Conservation (phyloP, 2,329 filamentous ascomycete genomes). For the Cladophialophora psammophila region DNA sequence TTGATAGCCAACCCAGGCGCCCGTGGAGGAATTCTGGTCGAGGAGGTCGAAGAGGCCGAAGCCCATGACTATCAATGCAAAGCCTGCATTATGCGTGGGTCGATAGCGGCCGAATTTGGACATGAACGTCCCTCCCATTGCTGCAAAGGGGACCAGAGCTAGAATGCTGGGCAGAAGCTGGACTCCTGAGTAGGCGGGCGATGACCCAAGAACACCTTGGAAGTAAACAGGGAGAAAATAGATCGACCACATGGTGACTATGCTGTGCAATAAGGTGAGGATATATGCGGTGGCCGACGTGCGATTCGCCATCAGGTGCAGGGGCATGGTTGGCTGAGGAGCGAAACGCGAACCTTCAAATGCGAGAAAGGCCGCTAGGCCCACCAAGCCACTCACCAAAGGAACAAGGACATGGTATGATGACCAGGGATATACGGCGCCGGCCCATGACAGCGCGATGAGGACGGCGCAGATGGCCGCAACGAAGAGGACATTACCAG, state of each 20-base stretch:
- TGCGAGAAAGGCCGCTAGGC: slow-evolving; percentile 44
- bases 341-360: slow-evolving; percentile 51
- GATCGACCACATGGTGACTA: slow-evolving; percentile 52
- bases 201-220: slow-evolving; percentile 41
- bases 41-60: slow-evolving; percentile 43
- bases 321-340: slow-evolving; percentile 47
- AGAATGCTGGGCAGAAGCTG: slow-evolving; percentile 40
- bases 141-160: slow-evolving; percentile 29
- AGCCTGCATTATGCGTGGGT: slow-evolving; percentile 40
- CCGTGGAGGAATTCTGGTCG: slow-evolving; percentile 37
- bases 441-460: slow-evolving; percentile 53
- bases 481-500: slow-evolving; percentile 51
- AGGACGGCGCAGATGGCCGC: slow-evolving; percentile 49
- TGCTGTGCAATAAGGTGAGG: slow-evolving; percentile 51
- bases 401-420: slow-evolving; percentile 51
- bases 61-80: slow-evolving; percentile 40
- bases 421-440: slow-evolving; percentile 50
- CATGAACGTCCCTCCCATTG: slow-evolving; percentile 40
- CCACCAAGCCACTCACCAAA: slow-evolving; percentile 46
- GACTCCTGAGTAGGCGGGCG: slow-evolving; percentile 43
- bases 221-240: slow-evolving; percentile 56
- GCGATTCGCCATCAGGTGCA: slow-evolving; percentile 47
- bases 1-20: slow-evolving; percentile 41
- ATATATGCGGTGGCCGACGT: slow-evolving; percentile 50
- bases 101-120: slow-evolving; percentile 43